Evolutionary conservation across 1,139 yeast species (phyloP).

Genomic region (Candida neerlandica): DNA sequence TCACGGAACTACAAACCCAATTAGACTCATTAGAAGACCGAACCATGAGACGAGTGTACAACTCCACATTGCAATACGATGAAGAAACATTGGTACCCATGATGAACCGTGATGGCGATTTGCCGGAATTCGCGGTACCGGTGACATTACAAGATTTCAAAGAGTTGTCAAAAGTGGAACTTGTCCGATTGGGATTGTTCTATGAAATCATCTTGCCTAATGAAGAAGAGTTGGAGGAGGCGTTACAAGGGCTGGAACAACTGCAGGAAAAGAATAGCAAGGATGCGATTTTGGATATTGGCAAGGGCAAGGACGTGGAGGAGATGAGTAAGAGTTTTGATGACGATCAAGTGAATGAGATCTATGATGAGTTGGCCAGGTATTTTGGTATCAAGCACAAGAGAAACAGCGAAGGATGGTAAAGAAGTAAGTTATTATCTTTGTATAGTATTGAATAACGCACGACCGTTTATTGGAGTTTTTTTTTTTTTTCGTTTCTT

Average conservation of each 20-base stretch:
- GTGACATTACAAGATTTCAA: conserved; percentile 56
- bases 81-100: conserved; percentile 24
- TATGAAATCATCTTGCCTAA: conserved; percentile 67
- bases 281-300: conserved; percentile 10
- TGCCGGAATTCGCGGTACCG: conserved; percentile 64
- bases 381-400: conserved; percentile 65
- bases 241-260: conserved; percentile 10
- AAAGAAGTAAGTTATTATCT: conserved; percentile 6
- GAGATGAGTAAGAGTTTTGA: conserved; percentile 34
- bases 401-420: conserved; percentile 56
- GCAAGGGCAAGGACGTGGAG: conserved; percentile 34
- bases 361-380: conserved; percentile 67
- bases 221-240: conserved; percentile 43
- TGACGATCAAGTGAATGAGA: conserved; percentile 42
- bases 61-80: conserved; percentile 20
- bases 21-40: conserved; percentile 72
- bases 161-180: conserved; percentile 40
- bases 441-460: neutral
- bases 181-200: conserved; percentile 63
- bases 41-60: conserved; percentile 56
- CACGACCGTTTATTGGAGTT: neutral
- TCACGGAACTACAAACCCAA: conserved; percentile 88
- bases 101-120: conserved; percentile 74
- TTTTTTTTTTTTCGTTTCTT: neutral
- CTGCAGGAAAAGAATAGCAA: conserved; percentile 6